Conservation (phyloP, 768 basidiomycete species). For the Leccinum truebloodii region DNA sequence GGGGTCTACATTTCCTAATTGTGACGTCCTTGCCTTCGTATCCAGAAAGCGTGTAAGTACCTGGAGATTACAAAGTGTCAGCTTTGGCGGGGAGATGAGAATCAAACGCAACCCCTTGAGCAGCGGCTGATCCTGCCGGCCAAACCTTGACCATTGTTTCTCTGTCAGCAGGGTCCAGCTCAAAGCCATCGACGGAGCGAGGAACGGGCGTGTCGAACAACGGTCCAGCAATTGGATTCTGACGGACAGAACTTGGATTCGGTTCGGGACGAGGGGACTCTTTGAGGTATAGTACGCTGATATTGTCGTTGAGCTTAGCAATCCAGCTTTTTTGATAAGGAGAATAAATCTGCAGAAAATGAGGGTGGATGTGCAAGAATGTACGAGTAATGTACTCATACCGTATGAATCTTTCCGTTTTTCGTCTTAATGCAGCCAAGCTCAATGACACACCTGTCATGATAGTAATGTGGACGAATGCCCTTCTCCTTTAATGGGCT, state of each 20-base stretch:
- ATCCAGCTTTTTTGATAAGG: constrained; percentile 76
- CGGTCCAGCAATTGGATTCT: constrained; percentile 43
- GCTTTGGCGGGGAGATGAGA: neutral
- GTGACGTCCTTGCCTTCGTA: constrained; percentile 61
- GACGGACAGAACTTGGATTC: constrained; percentile 52
- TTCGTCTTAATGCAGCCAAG: constrained; percentile 76
- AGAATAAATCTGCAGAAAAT: constrained; percentile 60
- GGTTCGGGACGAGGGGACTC: constrained; percentile 51
- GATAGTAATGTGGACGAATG: constrained; percentile 59
- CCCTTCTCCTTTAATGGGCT: constrained; percentile 51
- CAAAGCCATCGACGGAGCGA: constrained; percentile 62
- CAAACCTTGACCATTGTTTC: constrained; percentile 65
- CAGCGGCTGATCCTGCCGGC: constrained; percentile 77
- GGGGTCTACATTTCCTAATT: constrained; percentile 65
- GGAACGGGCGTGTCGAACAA: constrained; percentile 68
- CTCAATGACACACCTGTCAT: constrained; percentile 78
- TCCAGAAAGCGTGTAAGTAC: constrained; percentile 71
- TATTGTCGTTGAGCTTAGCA: constrained; percentile 49
- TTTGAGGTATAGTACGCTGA: constrained; percentile 45
- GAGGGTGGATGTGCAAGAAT: neutral
- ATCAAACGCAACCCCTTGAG: constrained; percentile 50
- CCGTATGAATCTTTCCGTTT: constrained; percentile 62
- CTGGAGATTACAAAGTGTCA: constrained; percentile 37
- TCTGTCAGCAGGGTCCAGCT: constrained; percentile 55
- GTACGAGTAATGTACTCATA: constrained; percentile 32